These are phyloP conservation scores for Posidonia oceanica DNA, from an alignment of 116 monocot species.

Conservation along the genomic window DNA sequence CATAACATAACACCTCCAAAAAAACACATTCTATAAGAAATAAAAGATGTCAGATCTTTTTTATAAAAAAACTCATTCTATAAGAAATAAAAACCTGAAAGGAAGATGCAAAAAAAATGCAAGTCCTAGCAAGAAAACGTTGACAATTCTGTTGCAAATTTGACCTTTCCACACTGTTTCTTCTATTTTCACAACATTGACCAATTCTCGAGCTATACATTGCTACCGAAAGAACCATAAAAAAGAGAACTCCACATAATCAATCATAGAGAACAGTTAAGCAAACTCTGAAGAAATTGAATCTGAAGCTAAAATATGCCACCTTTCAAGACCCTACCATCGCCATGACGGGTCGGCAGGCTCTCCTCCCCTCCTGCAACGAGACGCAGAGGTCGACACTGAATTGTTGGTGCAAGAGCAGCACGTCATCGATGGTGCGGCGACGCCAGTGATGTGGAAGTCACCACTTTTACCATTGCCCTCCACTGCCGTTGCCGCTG, in stretches of 20 bases:
- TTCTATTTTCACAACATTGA: background rate
- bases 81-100: too few relatives aligned
- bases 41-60: too few relatives aligned
- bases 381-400: background rate
- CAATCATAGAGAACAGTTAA: background rate
- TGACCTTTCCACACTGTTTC: too few relatives aligned
- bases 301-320: background rate
- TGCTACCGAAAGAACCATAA: background rate
- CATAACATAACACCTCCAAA: too few relatives aligned
- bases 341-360: conserved; percentile 44
- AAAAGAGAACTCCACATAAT: background rate
- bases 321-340: conserved; percentile 77
- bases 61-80: too few relatives aligned
- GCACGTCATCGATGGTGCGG: conserved; percentile 2
- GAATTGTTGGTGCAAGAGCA: conserved; percentile 10
- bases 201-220: background rate
- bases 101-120: too few relatives aligned
- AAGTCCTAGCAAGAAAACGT: too few relatives aligned
- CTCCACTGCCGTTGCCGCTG: too few relatives aligned
- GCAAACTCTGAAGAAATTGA: background rate
- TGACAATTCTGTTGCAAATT: too few relatives aligned
- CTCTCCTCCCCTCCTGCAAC: conserved; percentile 12
- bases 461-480: too few relatives aligned
- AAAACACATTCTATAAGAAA: too few relatives aligned
- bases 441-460: background rate